These are phyloP conservation scores for Pharus latifolius DNA, from an alignment of 176 grass and related monocot genomes.

Conservation along the genomic window DNA sequence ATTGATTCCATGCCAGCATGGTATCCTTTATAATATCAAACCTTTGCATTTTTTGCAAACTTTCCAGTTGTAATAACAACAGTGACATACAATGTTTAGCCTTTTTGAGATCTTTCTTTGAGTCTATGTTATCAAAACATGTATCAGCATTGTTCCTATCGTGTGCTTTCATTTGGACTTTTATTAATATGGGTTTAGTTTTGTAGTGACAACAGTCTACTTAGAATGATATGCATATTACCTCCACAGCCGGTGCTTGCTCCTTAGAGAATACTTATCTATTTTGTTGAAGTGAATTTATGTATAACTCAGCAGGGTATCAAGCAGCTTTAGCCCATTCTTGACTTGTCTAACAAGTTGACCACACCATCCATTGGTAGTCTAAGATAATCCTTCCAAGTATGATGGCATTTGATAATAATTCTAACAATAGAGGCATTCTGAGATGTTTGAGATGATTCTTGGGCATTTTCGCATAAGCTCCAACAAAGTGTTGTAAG, in stretches of 20 bases:
- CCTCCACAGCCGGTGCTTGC: neutral
- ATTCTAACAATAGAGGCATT: neutral
- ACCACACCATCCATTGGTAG: neutral
- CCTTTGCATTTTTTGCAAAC: slow-evolving; percentile 11
- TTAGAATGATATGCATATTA: neutral
- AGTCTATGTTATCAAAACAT: neutral
- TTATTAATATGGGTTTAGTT: neutral
- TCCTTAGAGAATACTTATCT: neutral
- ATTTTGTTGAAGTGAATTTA: neutral
- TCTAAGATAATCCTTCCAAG: neutral
- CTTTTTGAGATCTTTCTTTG: slow-evolving; percentile 1
- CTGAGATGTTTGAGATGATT: neutral
- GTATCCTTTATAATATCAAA: neutral
- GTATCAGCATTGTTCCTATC: neutral
- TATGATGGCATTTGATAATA: no score
- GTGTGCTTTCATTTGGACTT: neutral
- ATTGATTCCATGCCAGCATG: slow-evolving; percentile 3
- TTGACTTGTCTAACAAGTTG: neutral
- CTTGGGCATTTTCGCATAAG: neutral
- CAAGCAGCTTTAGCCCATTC: neutral
- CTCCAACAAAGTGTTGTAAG: neutral
- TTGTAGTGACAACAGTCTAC: neutral
- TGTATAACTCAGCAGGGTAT: slow-evolving; percentile 6
- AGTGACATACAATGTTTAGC: neutral
- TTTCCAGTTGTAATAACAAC: slow-evolving; percentile 4